phyloP scores from a whole-genome alignment of 139 green algal genomes.

The Parachlorella kessleri region DNA sequence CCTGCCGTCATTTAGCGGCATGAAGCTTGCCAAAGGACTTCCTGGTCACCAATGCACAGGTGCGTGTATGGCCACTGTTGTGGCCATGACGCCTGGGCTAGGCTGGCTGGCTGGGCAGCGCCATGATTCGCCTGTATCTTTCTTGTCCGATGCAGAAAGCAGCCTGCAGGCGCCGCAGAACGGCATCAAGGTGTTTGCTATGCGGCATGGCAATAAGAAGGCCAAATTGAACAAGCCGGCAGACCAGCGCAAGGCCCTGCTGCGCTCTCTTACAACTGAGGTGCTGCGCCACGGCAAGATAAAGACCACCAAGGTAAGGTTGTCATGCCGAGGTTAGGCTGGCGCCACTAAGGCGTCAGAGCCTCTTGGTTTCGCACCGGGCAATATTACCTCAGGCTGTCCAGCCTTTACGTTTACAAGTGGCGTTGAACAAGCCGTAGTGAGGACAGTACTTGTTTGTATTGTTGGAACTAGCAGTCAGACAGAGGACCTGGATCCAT shows the following conservation, averaged over 20 bases:
- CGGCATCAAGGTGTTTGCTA: conserved; percentile 72
- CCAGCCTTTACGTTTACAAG: too few species aligned
- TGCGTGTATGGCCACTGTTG: neutral
- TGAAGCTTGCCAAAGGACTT: conserved; percentile 16
- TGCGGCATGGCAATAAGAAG: conserved; percentile 90
- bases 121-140: neutral
- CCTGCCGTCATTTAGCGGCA: conserved; percentile 30
- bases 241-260: conserved; percentile 97
- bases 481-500: too few species aligned
- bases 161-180: conserved; percentile 57
- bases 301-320: conserved; percentile 94
- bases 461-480: too few species aligned
- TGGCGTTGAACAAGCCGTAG: too few species aligned
- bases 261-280: conserved; percentile 92
- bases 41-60: neutral
- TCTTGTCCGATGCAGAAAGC: conserved; percentile 16
- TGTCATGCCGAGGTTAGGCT: too few species aligned
- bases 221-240: conserved; percentile 86
- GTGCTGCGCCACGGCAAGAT: conserved; percentile 93
- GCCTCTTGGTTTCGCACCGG: neutral
- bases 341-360: too few species aligned
- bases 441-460: too few species aligned
- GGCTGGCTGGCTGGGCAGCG: neutral
- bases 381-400: neutral
- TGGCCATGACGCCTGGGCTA: neutral